Evolutionary conservation across 73 alveolate genomes (phyloP).

Genomic region (Breviolum minutum): DNA sequence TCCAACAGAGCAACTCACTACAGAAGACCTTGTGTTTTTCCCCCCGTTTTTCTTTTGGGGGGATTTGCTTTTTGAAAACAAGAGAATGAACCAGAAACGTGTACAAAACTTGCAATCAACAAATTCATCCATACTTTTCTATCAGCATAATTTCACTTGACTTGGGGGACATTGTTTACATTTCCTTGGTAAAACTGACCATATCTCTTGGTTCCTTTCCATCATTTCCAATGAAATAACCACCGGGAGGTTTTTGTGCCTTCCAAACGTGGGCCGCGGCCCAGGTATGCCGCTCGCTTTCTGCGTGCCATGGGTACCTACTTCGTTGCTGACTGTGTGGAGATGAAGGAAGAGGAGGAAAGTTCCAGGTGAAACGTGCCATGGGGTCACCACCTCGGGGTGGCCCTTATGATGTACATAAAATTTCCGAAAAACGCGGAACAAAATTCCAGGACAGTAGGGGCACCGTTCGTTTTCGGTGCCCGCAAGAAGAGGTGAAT

Average conservation of each 20-base stretch:
- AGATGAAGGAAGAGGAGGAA: neutral
- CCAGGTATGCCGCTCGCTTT: constrained; percentile 23
- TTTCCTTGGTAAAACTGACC: neutral
- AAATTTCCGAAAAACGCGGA: too few species aligned
- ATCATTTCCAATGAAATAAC: neutral
- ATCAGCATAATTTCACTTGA: neutral
- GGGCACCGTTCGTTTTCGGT: too few species aligned
- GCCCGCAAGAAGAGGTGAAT: too few species aligned
- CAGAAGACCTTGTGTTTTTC: neutral
- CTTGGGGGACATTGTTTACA: neutral
- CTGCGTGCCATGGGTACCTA: constrained; percentile 44
- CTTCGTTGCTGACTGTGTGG: constrained; percentile 48
- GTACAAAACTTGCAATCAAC: neutral
- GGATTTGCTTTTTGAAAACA: neutral
- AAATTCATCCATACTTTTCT: neutral
- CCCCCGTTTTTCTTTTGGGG: neutral
- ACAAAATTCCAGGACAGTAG: too few species aligned
- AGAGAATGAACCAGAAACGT: neutral
- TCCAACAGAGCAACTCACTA: neutral
- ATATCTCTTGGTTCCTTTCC: too few species aligned
- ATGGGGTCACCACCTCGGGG: neutral
- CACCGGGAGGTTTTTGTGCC: too few species aligned
- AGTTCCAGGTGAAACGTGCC: neutral
- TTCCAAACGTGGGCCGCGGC: neutral
- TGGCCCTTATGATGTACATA: neutral